Evolutionary conservation across 2,329 filamentous ascomycete genomes (phyloP).

Genomic region (Xylariaceae sp.): DNA sequence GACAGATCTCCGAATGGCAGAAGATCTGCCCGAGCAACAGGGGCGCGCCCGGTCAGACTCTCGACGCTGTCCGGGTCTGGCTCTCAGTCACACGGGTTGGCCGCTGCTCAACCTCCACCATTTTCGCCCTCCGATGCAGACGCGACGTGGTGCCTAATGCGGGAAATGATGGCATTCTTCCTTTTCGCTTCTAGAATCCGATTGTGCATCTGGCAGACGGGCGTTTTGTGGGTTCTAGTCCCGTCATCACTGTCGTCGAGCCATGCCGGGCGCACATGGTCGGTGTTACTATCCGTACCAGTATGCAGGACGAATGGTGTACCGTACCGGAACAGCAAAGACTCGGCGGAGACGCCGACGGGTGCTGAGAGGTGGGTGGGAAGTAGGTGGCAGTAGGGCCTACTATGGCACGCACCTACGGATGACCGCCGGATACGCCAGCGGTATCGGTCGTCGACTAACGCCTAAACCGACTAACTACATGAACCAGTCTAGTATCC

Average conservation of each 20-base stretch:
- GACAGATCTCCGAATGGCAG: constrained; percentile 4
- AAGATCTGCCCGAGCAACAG: background rate
- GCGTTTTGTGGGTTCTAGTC: background rate
- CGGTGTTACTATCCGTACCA: background rate
- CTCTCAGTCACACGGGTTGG: constrained; percentile 27
- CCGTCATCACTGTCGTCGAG: background rate
- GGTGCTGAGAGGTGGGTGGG: background rate
- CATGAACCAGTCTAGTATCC: background rate
- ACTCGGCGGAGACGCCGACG: background rate
- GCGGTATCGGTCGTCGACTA: background rate
- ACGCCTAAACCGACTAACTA: background rate
- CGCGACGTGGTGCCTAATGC: background rate
- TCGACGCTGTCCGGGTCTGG: constrained; percentile 10
- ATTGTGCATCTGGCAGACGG: background rate
- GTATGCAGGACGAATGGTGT: background rate
- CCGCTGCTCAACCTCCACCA: constrained; percentile 24
- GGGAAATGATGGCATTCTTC: constrained; percentile 8
- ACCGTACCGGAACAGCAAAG: background rate
- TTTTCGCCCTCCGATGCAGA: background rate
- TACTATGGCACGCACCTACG: too few species aligned
- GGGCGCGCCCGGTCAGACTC: background rate
- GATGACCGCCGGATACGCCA: background rate
- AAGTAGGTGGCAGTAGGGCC: background rate
- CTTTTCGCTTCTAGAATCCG: constrained; percentile 15
- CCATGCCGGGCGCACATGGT: background rate